Base-by-base conservation (phyloP, 306 rosid species). In the Gastrolobium bilobum region DNA sequence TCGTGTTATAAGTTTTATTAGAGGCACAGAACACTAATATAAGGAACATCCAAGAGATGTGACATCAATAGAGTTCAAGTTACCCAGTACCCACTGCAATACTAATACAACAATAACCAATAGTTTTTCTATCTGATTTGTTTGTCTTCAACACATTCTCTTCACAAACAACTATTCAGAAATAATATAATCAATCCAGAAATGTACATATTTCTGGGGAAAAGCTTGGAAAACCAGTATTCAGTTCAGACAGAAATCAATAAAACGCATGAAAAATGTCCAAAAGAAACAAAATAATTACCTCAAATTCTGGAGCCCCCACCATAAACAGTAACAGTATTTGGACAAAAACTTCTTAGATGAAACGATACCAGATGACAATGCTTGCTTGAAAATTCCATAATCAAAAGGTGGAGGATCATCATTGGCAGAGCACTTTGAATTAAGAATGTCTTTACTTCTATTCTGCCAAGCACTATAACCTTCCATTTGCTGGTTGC, bases 301-400 rank as follows among this genome's bases (percentile, higher is more conserved):
- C 98, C 99, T 95, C 83, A 95, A 87, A 65, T 95, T 95, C 81
- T 95, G 99, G 61, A 93, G 94, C 58, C 99, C 99, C 99, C 99
- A 95, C 99, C 98, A 95, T 58, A 95, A 86, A 80, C 99, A 93
- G 84, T 93, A 95, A 85, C 98, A 93, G 77, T 95, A 95, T 74
- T 95, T 95, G 62, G 86, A 11, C 42, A 91, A 7, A 82, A 95
- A 95, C 63, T 87, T 83, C 53, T 81, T 93, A 4, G 97, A 85
- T 34, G 95, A 83, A 59, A 89, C 86, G 77, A 95, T 87, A 29
- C 82, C 84, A 71, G 90, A 87, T 67, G 89, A 46, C 85, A 95
- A 77, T 79, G 97, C 98, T 68, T 88, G 90, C 7, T 4, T 4
- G 54, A 75, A 95, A 82, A 95, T 95, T 79, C 99, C 99, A 76